Conservation (phyloP, 1,139 yeast genomes). For the Candida sp. region DNA sequence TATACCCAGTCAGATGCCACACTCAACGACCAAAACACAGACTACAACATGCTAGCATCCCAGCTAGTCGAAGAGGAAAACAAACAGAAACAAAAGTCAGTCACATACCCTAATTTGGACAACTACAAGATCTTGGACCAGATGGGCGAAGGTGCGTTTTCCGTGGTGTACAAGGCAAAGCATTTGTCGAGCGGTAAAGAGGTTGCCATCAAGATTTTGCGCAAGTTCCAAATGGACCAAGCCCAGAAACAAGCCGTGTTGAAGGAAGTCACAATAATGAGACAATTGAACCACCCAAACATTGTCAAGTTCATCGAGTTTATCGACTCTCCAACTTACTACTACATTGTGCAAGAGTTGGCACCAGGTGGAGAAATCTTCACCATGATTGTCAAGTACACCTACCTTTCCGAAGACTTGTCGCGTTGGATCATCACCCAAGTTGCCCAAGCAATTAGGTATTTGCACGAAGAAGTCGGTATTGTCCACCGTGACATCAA, state of each 20-base stretch:
- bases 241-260: constrained; percentile 57
- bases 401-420: constrained; percentile 59
- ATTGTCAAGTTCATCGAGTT: constrained; percentile 52
- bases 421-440: constrained; percentile 56
- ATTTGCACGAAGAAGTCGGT: constrained; percentile 59
- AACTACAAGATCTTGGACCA: constrained; percentile 63
- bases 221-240: constrained; percentile 58
- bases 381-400: constrained; percentile 58
- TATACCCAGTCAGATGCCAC: constrained; percentile 9
- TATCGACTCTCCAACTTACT: constrained; percentile 50
- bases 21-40: constrained; percentile 14
- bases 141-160: constrained; percentile 95
- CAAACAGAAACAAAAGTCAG: constrained; percentile 33
- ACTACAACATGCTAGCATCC: constrained; percentile 56
- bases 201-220: constrained; percentile 71
- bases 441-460: constrained; percentile 52
- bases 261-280: constrained; percentile 64
- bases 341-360: constrained; percentile 58
- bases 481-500: constrained; percentile 62
- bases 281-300: constrained; percentile 54
- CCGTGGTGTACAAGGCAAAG: constrained; percentile 79
- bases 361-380: constrained; percentile 62
- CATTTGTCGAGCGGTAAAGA: constrained; percentile 46
- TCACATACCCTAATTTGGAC: constrained; percentile 48
- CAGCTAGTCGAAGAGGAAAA: constrained; percentile 70